These are phyloP conservation scores for Fomitopsis pulvina DNA, from an alignment of 768 basidiomycete species.

Conservation along the genomic window DNA sequence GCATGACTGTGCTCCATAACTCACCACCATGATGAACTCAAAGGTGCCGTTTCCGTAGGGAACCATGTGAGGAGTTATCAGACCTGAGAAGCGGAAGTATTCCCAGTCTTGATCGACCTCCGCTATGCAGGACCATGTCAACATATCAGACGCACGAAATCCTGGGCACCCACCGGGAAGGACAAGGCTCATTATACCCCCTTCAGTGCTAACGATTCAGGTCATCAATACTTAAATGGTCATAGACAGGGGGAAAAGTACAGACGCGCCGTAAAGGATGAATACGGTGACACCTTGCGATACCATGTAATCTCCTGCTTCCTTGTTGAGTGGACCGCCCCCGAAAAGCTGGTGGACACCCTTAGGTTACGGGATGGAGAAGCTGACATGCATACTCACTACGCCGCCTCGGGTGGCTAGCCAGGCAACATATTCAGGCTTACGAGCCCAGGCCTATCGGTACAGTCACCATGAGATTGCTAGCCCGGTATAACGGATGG, in stretches of 20 bases:
- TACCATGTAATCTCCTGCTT: background rate
- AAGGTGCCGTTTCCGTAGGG: constrained; percentile 13
- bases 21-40: constrained; percentile 14
- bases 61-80: constrained; percentile 5
- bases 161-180: background rate
- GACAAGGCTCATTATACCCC: background rate
- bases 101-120: constrained; percentile 15
- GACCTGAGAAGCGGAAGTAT: constrained; percentile 17
- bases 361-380: background rate
- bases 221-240: constrained; percentile 12
- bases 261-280: constrained; percentile 1
- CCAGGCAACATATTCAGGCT: constrained; percentile 10
- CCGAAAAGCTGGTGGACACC: background rate
- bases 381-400: constrained; percentile 1
- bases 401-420: constrained; percentile 13
- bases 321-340: background rate
- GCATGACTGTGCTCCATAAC: background rate
- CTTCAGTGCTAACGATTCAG: constrained; percentile 11
- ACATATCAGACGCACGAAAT: no score
- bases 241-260: constrained; percentile 23
- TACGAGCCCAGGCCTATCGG: constrained; percentile 11
- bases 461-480: background rate
- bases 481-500: background rate
- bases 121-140: constrained; percentile 4
- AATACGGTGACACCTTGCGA: background rate